phyloP scores from a whole-genome alignment of 75 land plant species.

The Pinus albicaulis region DNA sequence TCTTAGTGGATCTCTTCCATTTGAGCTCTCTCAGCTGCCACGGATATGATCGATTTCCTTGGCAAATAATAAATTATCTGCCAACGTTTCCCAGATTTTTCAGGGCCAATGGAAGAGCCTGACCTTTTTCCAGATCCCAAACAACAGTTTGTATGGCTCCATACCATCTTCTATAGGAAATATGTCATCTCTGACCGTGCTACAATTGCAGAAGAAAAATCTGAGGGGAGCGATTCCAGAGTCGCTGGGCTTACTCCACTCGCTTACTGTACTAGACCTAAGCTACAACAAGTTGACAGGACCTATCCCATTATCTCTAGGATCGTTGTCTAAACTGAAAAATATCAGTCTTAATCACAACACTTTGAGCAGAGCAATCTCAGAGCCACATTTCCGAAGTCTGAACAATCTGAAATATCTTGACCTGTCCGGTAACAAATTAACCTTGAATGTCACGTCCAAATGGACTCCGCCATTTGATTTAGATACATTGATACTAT shows the following conservation, averaged over 20 bases:
- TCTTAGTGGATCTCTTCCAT: not conserved
- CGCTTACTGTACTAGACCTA: not conserved
- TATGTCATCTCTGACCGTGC: not conserved
- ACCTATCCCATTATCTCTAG: constrained; percentile 40
- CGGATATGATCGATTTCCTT: not conserved
- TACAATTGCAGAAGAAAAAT: constrained; percentile 46
- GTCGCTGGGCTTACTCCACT: constrained; percentile 40
- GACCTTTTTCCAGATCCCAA: not conserved
- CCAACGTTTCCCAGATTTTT: not conserved
- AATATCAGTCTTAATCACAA: not conserved
- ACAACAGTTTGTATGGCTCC: not conserved
- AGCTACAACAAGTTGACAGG: constrained; percentile 11
- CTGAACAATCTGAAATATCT: not conserved
- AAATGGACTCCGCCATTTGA: constrained; percentile 1
- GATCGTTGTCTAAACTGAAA: constrained; percentile 19
- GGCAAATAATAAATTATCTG: not conserved
- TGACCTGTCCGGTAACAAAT: not conserved
- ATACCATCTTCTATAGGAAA: not conserved
- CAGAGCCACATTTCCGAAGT: not conserved
- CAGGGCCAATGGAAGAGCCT: not conserved
- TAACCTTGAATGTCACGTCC: not conserved
- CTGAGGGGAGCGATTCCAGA: constrained; percentile 46
- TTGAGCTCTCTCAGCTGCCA: not conserved
- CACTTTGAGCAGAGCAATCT: not conserved
- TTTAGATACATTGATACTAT: not conserved